Evolutionary conservation across 257 asterid genomes (phyloP).

Genomic region (Solanum medicagineum): DNA sequence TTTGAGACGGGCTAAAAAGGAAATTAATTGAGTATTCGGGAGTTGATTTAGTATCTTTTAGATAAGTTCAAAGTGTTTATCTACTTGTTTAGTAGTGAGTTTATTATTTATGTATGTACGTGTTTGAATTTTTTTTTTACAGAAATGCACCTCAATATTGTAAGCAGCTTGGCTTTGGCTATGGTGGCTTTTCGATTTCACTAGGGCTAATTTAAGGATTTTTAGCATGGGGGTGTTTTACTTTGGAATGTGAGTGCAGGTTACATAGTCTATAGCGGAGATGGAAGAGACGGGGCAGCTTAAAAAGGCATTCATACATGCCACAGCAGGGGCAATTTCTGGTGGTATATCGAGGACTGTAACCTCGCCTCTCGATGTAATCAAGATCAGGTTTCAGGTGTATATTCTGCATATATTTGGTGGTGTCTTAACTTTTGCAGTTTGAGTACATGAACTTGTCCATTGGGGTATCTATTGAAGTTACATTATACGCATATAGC

Average conservation of each 20-base stretch:
- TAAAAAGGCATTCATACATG: constrained; percentile 47
- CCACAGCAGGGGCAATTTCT: constrained; percentile 63
- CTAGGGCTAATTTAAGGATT: background rate
- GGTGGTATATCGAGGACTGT: constrained; percentile 58
- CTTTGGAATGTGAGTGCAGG: constrained; percentile 6
- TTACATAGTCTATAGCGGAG: constrained; percentile 16
- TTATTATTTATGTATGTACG: background rate
- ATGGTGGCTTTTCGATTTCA: background rate
- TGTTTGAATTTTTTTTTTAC: background rate
- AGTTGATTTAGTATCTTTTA: background rate
- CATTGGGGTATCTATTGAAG: background rate
- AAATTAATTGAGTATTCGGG: background rate
- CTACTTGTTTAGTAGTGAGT: background rate
- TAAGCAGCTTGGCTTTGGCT: background rate
- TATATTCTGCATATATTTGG: background rate
- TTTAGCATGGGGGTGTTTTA: background rate
- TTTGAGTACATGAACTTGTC: background rate
- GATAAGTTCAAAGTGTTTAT: background rate
- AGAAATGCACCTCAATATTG: background rate
- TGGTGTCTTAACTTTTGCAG: background rate
- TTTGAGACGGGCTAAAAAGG: background rate
- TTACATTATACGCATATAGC: background rate
- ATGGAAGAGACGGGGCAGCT: constrained; percentile 59
- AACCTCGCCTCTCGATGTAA: constrained; percentile 71
- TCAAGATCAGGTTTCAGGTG: constrained; percentile 75